phyloP scores from a whole-genome alignment of 768 basidiomycete species.

The Russula emetica region DNA sequence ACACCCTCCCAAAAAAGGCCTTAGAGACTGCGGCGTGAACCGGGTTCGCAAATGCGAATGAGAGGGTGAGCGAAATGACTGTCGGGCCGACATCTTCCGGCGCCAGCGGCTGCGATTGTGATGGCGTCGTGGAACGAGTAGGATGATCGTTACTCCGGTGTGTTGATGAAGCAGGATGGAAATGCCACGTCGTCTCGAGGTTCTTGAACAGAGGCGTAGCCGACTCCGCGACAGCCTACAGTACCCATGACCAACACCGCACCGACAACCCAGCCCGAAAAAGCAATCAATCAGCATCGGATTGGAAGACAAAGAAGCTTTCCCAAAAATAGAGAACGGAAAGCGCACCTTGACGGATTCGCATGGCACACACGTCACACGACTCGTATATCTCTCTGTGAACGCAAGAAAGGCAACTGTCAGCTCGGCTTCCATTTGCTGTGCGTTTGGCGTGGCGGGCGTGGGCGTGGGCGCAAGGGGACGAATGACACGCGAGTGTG shows the following conservation, averaged over 20 bases:
- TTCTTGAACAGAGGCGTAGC: constrained; percentile 70
- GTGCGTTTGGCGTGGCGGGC: constrained; percentile 23
- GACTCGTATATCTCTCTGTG: constrained; percentile 81
- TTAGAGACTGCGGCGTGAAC: constrained; percentile 79
- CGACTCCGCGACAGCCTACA: constrained; percentile 70
- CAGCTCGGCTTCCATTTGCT: constrained; percentile 75
- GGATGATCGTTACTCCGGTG: constrained; percentile 25
- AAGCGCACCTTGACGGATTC: constrained; percentile 72
- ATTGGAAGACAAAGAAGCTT: no score
- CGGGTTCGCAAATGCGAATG: constrained; percentile 84
- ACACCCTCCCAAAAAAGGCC: constrained; percentile 82
- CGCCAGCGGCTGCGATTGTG: neutral
- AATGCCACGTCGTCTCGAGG: constrained; percentile 68
- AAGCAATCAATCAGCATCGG: neutral
- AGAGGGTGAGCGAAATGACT: constrained; percentile 76
- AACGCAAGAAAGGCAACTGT: constrained; percentile 85
- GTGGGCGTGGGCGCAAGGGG: constrained; percentile 32
- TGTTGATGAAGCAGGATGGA: constrained; percentile 44
- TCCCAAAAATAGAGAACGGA: constrained; percentile 1
- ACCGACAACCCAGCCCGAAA: neutral
- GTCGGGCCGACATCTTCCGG: constrained; percentile 50
- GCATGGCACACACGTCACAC: constrained; percentile 73
- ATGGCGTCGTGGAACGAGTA: constrained; percentile 12
- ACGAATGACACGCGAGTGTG: constrained; percentile 58
- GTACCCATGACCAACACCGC: neutral